Base-by-base conservation (phyloP, 2,329 filamentous ascomycete species). In the Sporothrix curviconia region DNA sequence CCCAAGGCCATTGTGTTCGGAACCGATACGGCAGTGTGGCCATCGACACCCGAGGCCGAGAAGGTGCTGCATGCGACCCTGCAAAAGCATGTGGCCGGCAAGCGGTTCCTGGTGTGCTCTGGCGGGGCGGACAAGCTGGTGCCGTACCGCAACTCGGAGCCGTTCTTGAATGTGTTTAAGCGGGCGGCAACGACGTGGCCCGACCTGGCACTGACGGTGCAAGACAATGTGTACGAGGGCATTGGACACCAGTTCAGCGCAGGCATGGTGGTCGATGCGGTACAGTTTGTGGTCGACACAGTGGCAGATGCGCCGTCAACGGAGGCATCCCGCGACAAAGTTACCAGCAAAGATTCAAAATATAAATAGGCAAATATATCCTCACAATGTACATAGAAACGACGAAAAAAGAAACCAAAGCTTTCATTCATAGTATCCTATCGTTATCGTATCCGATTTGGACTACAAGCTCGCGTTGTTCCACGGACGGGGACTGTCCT, bases 1-100 rank as follows among this genome's bases (percentile, higher is more conserved):
- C 91, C 92, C 0, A 87, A 86, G 19, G 86, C 82, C 1, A 74
- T 94, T 7, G 71, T 96, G 9, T 84, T 95, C 5, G 80, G 81
- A 46, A 74, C 77, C 1, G 65, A 65, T 0, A 59, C 70, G 4
- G 66, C 79, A 7, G 43, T 51, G 9, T 61, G 61, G 57, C 68
- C 72, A 0, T 59, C 69, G 1, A 55, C 66, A 1, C 61, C 28
- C 14, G 57, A 72, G 1, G 58, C 69, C 3, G 64, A 68, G 1
- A 74, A 72, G 7, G 73, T 75, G 3, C 64, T 84, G 14, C 70
- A 72, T 12, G 62, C 65, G 2, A 64, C 83, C 6, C 69, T 84
- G 0, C 75, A 81, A 32, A 61, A 69, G 3, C 74, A 72, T 1
- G 65, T 89, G 7, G 71, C 72, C 6, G 83, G 82, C 1, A 91